Evolutionary conservation across 208 protist genomes (phyloP).

Genomic region (Lotmaria passim): DNA sequence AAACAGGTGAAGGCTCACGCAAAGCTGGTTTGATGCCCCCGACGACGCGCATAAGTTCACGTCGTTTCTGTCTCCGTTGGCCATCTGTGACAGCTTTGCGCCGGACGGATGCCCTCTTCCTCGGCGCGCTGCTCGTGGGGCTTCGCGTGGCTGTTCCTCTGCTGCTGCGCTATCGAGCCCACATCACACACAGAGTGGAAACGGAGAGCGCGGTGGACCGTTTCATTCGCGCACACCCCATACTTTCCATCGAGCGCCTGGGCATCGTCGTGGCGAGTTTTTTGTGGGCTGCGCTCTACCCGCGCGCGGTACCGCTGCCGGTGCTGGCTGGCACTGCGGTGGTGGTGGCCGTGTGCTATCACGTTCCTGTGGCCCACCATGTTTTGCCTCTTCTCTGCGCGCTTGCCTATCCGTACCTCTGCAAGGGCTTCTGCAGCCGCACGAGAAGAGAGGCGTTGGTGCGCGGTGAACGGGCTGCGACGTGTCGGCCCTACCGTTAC

Average conservation of each 20-base stretch:
- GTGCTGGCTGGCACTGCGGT: slow-evolving; percentile 7
- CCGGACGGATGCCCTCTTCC: slow-evolving; percentile 9
- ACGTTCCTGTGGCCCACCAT: slow-evolving; percentile 56
- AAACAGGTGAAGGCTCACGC: not conserved
- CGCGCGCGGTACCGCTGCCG: not conserved
- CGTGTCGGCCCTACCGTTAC: slow-evolving; percentile 34
- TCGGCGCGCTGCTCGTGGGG: slow-evolving; percentile 26
- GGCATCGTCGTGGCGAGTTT: slow-evolving; percentile 33
- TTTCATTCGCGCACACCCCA: slow-evolving; percentile 16
- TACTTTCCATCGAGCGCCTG: slow-evolving; percentile 20
- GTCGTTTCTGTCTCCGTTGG: no score
- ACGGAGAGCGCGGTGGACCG: slow-evolving; percentile 41
- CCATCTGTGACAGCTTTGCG: not conserved
- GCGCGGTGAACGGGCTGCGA: not conserved
- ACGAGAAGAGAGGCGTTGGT: no score
- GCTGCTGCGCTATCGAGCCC: slow-evolving; percentile 50
- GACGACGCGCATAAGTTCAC: no score
- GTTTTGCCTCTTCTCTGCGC: slow-evolving; percentile 40
- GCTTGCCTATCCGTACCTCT: not conserved
- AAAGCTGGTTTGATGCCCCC: not conserved
- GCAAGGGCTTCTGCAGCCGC: not conserved
- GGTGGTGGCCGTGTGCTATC: slow-evolving; percentile 34
- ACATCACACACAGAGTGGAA: slow-evolving; percentile 64
- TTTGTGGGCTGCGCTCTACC: slow-evolving; percentile 24
- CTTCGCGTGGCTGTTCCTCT: slow-evolving; percentile 40